Evolutionary conservation across 2,329 filamentous ascomycete genomes (phyloP).

Genomic region (Zymoseptoria brevis): DNA sequence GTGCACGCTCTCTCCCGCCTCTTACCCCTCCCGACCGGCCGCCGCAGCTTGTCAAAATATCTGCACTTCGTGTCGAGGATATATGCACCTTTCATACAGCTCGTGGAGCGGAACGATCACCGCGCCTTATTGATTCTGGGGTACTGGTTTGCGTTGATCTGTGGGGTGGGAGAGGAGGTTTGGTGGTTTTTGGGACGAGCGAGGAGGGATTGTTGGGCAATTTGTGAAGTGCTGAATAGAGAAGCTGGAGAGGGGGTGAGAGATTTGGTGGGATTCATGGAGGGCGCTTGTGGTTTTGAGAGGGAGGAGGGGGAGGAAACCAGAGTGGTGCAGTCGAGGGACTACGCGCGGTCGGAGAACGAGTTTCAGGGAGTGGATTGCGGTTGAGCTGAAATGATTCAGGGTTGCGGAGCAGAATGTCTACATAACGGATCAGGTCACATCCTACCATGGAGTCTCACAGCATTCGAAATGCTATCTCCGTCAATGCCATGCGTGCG

Average conservation of each 20-base stretch:
- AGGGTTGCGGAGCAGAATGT: too few relatives aligned
- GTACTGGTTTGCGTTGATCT: slow-evolving; percentile 9
- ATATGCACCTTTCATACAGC: slow-evolving; percentile 5
- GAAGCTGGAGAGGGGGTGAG: background rate
- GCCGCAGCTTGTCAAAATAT: slow-evolving; percentile 9
- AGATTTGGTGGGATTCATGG: background rate
- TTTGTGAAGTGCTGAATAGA: background rate
- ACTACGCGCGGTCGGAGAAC: too few relatives aligned
- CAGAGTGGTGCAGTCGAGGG: background rate
- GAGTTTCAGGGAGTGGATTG: too few relatives aligned
- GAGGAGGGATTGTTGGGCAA: slow-evolving; percentile 8
- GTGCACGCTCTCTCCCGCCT: slow-evolving; percentile 7
- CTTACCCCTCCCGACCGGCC: slow-evolving; percentile 6
- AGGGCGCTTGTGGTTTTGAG: background rate
- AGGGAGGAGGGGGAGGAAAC: background rate
- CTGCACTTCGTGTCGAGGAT: slow-evolving; percentile 11
- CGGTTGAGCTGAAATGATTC: too few relatives aligned
- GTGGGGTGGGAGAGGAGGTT: slow-evolving; percentile 2
- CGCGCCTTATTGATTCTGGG: slow-evolving; percentile 6
- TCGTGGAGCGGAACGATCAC: slow-evolving; percentile 8
- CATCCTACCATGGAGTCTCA: too few relatives aligned
- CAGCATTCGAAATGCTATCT: too few relatives aligned
- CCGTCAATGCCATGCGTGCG: too few relatives aligned
- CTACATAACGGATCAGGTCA: too few relatives aligned
- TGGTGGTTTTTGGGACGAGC: slow-evolving; percentile 10